Evolutionary conservation across 306 rosid genomes (phyloP), one percentile per base, ranked within the genome.

Genomic region (Corylus heterophylla): DNA sequence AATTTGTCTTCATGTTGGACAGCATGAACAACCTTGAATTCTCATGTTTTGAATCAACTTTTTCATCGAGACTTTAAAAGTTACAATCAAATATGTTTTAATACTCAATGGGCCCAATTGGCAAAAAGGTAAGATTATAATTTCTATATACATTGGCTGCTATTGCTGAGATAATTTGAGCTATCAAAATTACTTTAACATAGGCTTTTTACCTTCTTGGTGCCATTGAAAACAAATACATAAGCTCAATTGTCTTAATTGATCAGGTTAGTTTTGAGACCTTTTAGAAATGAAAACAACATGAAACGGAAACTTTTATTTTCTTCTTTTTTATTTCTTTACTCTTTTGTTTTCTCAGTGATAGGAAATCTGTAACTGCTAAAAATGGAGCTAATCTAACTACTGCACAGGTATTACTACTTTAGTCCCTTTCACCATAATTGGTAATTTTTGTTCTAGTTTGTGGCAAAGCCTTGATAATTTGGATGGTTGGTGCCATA

Each of bases 341-440:
- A 44, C 20, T 20, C 49, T 25, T 83, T 69, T 42, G 58, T 58
- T 73, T 77, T 70, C 44, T 76, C 51, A 79, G 79, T 56, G 77
- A 88, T 66, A 85, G 89, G 86, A 76, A 74, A 76, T 61, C 81
- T 80, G 37, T 76, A 3, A 80, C 80, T 50, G 82, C 69, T 39
- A 82, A 74, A 20, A 94, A 83, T 84, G 82, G 78, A 48, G 51
- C 79, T 39, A 77, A 81, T 49, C 47, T 69, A 22, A 82, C 79
- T 73, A 61, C 74, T 75, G 39, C 74, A 5, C 90, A 88, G 96
- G 98, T 94, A 86, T 70, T 73, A 5, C 13, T 44, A 52, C 29
- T 78, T 50, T 14, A 74, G 71, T 59, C 52, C 72, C 74, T 51
- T 79, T 79, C 51, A 59, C 54, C 58, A 16, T 74, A 39, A 58